Conservation (phyloP, 2,329 filamentous ascomycete species). For the Botrytis hyacinthi region DNA sequence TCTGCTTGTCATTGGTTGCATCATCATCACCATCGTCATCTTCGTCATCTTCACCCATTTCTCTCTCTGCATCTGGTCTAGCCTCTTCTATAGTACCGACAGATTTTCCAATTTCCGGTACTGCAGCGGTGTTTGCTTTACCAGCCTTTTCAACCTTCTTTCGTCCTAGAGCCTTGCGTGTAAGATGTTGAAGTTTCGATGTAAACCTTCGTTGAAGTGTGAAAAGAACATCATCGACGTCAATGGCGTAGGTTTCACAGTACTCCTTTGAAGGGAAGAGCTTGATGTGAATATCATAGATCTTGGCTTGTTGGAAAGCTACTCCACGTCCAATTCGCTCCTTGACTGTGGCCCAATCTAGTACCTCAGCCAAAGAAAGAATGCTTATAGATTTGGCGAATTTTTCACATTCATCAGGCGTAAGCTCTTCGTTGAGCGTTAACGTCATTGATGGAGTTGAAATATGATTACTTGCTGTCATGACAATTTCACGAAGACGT, state of each 20-base stretch:
- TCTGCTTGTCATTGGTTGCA: conserved; percentile 70
- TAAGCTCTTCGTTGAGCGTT: conserved; percentile 69
- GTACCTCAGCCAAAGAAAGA: conserved; percentile 76
- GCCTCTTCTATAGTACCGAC: conserved; percentile 55
- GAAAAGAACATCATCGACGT: conserved; percentile 69
- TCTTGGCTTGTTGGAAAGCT: conserved; percentile 70
- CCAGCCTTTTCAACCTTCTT: conserved; percentile 65
- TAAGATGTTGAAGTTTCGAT: conserved; percentile 65
- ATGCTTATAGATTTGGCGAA: conserved; percentile 93
- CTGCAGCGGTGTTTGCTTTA: conserved; percentile 61
- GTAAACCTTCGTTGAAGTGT: conserved; percentile 82
- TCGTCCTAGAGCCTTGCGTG: conserved; percentile 77
- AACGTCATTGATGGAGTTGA: conserved; percentile 90
- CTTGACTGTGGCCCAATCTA: conserved; percentile 76
- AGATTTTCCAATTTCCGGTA: conserved; percentile 71
- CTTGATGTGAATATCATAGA: conserved; percentile 76
- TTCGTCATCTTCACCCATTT: conserved; percentile 53
- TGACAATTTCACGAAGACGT: conserved; percentile 92
- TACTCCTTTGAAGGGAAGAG: conserved; percentile 88
- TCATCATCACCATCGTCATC: conserved; percentile 64
- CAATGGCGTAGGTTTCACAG: conserved; percentile 79
- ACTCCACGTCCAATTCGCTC: conserved; percentile 75
- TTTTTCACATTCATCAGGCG: conserved; percentile 64
- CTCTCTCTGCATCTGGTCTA: conserved; percentile 43
- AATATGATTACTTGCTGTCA: conserved; percentile 90